phyloP scores from a whole-genome alignment of 768 basidiomycete species.

The Fomitopsis serialis region DNA sequence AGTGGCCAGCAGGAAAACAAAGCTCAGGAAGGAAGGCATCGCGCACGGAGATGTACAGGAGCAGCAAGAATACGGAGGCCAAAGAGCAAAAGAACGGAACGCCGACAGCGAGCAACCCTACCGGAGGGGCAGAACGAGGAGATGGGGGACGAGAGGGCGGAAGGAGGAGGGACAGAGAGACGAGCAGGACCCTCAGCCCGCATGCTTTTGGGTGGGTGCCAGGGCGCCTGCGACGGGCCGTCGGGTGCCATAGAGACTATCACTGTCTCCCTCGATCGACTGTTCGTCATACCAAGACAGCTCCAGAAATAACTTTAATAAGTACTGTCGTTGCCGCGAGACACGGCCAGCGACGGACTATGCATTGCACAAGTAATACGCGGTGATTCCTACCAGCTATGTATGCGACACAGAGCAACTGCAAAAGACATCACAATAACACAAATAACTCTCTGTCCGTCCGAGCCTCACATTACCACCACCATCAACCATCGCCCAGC shows the following conservation, averaged over 20 bases:
- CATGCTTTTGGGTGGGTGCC: no score
- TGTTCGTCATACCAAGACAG: neutral
- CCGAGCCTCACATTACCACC: neutral
- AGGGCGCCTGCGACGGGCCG: neutral
- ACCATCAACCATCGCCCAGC: neutral
- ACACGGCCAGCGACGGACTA: no score
- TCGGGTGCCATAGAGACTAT: conserved; percentile 5
- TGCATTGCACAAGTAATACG: no score
- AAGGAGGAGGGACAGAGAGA: neutral
- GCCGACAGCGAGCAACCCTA: conserved; percentile 1
- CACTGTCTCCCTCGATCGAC: neutral
- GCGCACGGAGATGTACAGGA: neutral
- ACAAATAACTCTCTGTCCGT: no score
- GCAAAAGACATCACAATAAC: no score
- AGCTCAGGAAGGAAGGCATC: conserved; percentile 3
- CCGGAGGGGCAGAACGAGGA: conserved; percentile 2
- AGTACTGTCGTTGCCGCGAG: neutral
- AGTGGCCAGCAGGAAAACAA: conserved; percentile 1
- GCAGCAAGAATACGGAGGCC: neutral
- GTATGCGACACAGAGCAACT: neutral
- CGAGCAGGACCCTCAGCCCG: neutral
- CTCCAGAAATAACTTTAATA: neutral
- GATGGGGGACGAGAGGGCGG: neutral
- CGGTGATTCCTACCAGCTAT: neutral
- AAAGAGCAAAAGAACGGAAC: neutral